A percentile compares a stretch with the other conserved stretches of the same genome.
Conservation (phyloP, 2,329 filamentous ascomycete species). For the Trichoderma breve region DNA sequence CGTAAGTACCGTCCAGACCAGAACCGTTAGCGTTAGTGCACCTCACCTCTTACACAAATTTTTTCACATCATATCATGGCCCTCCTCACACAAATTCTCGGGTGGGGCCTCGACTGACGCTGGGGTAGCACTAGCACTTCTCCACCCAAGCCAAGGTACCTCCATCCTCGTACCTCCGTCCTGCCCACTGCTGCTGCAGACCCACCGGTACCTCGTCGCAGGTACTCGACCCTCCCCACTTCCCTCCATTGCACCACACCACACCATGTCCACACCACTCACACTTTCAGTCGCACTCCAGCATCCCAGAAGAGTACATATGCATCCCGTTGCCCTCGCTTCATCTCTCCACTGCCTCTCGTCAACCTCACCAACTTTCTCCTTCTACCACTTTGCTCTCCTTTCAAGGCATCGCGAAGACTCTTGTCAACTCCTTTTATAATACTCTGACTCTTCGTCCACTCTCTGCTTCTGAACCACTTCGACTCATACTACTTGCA, state of each 20-base stretch:
- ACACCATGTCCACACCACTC: constrained; percentile 16
- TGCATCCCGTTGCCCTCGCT: constrained; percentile 26
- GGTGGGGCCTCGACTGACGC: not conserved
- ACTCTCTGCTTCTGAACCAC: constrained; percentile 17
- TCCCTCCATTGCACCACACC: constrained; percentile 20
- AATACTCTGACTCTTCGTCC: constrained; percentile 19
- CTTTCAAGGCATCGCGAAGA: constrained; percentile 2
- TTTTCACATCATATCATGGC: not conserved
- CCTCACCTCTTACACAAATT: not conserved
- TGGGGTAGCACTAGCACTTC: not conserved
- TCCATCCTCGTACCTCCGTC: not conserved
- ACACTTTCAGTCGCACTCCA: not conserved
- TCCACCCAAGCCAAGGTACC: not conserved
- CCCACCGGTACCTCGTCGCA: not conserved
- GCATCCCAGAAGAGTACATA: constrained; percentile 24
- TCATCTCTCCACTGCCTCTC: constrained; percentile 19
- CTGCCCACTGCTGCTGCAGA: not conserved
- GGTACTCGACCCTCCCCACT: constrained; percentile 14
- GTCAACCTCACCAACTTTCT: not conserved
- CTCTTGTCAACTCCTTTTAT: not conserved
- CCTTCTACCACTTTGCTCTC: not conserved
- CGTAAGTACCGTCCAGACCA: not conserved
- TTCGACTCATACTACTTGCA: constrained; percentile 24
- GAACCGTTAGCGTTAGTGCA: not conserved
- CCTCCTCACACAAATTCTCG: not conserved